Evolutionary conservation across 495 filamentous ascomycete genomes (phyloP).

Genomic region (Penicillium pancosmium): DNA sequence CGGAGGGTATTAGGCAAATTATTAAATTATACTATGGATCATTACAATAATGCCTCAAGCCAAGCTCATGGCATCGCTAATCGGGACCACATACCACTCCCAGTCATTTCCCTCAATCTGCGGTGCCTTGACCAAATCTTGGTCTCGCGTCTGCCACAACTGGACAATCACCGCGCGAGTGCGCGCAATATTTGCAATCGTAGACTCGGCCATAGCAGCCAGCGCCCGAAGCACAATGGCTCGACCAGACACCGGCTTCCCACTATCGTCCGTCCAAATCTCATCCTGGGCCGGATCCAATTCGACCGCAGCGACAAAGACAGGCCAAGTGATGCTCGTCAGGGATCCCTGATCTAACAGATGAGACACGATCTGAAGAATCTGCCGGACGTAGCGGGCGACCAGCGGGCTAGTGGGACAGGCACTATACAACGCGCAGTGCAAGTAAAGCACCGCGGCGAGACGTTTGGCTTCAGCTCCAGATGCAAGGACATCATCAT

Average conservation of each 20-base stretch:
- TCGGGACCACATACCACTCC: slow-evolving; percentile 46
- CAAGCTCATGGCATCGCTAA: slow-evolving; percentile 46
- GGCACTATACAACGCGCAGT: slow-evolving; percentile 45
- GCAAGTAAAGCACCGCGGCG: slow-evolving; percentile 44
- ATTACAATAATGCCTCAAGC: slow-evolving; percentile 29
- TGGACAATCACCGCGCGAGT: slow-evolving; percentile 46
- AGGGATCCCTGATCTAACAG: slow-evolving; percentile 35
- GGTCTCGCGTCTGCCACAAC: slow-evolving; percentile 47
- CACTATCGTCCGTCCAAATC: slow-evolving; percentile 29
- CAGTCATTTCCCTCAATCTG: slow-evolving; percentile 39
- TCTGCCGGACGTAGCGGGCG: slow-evolving; percentile 36
- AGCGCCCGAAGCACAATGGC: slow-evolving; percentile 44
- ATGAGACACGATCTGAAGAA: slow-evolving; percentile 36
- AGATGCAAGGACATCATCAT: slow-evolving; percentile 35
- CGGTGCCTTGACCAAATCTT: slow-evolving; percentile 35
- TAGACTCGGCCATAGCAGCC: slow-evolving; percentile 44
- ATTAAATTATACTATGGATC: neutral
- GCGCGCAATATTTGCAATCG: slow-evolving; percentile 44
- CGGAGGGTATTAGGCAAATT: neutral
- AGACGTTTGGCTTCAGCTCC: slow-evolving; percentile 48
- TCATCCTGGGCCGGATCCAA: slow-evolving; percentile 45
- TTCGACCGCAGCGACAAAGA: slow-evolving; percentile 50
- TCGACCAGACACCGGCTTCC: slow-evolving; percentile 32
- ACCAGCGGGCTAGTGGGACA: slow-evolving; percentile 41
- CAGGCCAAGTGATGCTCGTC: slow-evolving; percentile 45